These are phyloP conservation scores for Gastrolobium villosum DNA, from an alignment of 306 rosid species.

Conservation along the genomic window DNA sequence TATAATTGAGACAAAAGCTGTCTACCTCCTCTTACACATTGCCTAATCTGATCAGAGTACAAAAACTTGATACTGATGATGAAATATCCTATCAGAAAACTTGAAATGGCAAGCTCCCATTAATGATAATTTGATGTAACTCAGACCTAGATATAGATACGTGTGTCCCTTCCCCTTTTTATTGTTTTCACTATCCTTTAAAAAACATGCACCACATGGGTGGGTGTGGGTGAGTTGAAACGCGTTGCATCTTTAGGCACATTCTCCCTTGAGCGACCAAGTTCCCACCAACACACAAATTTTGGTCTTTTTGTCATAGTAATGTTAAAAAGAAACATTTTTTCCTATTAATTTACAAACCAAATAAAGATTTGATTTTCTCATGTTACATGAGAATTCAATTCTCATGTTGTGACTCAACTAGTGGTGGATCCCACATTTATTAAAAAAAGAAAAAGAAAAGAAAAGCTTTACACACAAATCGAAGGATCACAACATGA, in stretches of 20 bases:
- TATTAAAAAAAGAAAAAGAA: no score
- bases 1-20: conserved; percentile 54
- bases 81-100: conserved; percentile 30
- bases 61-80: neutral
- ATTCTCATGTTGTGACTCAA: no score
- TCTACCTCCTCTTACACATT: conserved; percentile 45
- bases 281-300: conserved; percentile 29
- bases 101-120: conserved; percentile 44
- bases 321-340: no score
- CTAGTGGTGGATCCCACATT: no score
- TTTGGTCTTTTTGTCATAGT: neutral
- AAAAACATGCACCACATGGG: conserved; percentile 47
- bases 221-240: conserved; percentile 44
- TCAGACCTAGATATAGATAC: conserved; percentile 31
- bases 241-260: conserved; percentile 16
- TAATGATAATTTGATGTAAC: conserved; percentile 52
- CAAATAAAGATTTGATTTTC: no score
- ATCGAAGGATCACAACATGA: no score
- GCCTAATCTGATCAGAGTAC: conserved; percentile 44
- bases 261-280: neutral
- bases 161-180: conserved; percentile 45
- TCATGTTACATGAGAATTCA: no score
- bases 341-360: no score
- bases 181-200: conserved; percentile 38
- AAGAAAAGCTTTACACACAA: no score